A percentile compares a stretch with the other conserved stretches of the same genome.
Conservation (phyloP, 2,329 filamentous ascomycete genomes). For the Hypoxylon sp. region DNA sequence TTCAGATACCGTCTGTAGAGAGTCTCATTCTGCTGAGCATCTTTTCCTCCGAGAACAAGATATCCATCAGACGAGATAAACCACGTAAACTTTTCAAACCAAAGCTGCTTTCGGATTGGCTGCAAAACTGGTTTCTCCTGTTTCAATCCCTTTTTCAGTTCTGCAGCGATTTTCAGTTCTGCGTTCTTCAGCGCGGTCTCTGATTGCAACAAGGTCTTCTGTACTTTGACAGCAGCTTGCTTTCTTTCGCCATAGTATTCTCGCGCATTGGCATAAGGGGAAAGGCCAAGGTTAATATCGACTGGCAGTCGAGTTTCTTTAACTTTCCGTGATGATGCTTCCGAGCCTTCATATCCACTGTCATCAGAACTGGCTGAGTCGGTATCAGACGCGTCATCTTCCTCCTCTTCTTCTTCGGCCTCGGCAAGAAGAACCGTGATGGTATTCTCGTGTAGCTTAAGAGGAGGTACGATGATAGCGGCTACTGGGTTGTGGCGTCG, state of each 20-base stretch:
- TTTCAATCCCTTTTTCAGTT: constrained; percentile 87
- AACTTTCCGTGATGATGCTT: constrained; percentile 50
- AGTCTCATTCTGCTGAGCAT: constrained; percentile 88
- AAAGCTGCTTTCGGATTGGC: constrained; percentile 82
- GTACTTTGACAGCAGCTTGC: constrained; percentile 82
- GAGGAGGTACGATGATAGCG: constrained; percentile 81
- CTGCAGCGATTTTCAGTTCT: constrained; percentile 85
- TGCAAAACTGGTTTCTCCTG: constrained; percentile 89
- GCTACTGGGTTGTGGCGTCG: constrained; percentile 84
- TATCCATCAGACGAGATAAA: constrained; percentile 97
- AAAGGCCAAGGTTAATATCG: constrained; percentile 84
- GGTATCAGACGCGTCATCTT: constrained; percentile 69
- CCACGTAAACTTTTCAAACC: constrained; percentile 98
- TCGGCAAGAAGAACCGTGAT: constrained; percentile 83
- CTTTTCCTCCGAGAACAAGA: constrained; percentile 86
- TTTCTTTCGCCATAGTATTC: constrained; percentile 94
- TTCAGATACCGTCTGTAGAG: constrained; percentile 87
- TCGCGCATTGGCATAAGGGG: constrained; percentile 87
- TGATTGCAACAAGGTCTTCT: constrained; percentile 85
- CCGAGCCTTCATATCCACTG: constrained; percentile 54
- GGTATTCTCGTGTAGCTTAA: constrained; percentile 90
- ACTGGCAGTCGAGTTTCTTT: constrained; percentile 70
- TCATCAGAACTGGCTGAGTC: constrained; percentile 71
- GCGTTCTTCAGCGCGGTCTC: constrained; percentile 86
- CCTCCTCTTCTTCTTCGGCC: constrained; percentile 69